A percentile compares a stretch with the other conserved stretches of the same genome.
These are phyloP conservation scores for Areca catechu DNA, from an alignment of 176 grass and related monocot species.

Conservation along the genomic window DNA sequence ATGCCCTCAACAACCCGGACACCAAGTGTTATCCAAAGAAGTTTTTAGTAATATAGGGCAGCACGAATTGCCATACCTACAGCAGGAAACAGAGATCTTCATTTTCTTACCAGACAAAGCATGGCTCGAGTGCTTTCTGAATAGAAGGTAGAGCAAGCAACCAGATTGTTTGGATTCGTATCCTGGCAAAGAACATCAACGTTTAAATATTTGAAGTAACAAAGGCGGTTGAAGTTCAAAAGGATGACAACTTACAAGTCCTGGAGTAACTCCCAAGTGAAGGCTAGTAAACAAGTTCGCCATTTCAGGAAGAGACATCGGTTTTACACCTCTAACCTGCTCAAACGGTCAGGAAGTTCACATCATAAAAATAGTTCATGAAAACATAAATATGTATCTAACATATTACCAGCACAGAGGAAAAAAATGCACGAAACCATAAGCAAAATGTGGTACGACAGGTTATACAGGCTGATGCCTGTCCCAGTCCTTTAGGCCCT, in stretches of 20 bases:
- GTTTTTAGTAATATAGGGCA: too few relatives aligned
- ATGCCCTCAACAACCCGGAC: too few relatives aligned
- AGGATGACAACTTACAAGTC: conserved; percentile 59
- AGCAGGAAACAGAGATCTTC: not conserved
- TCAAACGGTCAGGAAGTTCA: conserved; percentile 3
- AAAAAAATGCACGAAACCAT: too few relatives aligned
- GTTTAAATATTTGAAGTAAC: conserved; percentile 23
- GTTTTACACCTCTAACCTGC: conserved; percentile 91
- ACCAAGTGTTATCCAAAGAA: too few relatives aligned
- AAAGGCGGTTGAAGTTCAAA: not conserved
- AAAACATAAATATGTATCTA: not conserved
- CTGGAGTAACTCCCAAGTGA: conserved; percentile 73
- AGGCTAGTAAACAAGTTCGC: conserved; percentile 67
- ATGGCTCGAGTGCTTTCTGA: conserved; percentile 68
- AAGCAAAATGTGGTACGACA: too few relatives aligned
- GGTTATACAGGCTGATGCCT: too few relatives aligned
- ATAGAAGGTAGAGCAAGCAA: conserved; percentile 77
- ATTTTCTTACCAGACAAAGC: conserved; percentile 82
- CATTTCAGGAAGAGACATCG: conserved; percentile 78
- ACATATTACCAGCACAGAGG: too few relatives aligned
- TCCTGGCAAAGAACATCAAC: conserved; percentile 43
- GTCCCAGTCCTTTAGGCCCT: too few relatives aligned
- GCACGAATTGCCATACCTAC: not conserved
- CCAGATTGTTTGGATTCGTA: conserved; percentile 90
- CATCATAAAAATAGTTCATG: not conserved